Conservation (phyloP, 495 filamentous ascomycete genomes). For the Aspergillus incahuasiensis region DNA sequence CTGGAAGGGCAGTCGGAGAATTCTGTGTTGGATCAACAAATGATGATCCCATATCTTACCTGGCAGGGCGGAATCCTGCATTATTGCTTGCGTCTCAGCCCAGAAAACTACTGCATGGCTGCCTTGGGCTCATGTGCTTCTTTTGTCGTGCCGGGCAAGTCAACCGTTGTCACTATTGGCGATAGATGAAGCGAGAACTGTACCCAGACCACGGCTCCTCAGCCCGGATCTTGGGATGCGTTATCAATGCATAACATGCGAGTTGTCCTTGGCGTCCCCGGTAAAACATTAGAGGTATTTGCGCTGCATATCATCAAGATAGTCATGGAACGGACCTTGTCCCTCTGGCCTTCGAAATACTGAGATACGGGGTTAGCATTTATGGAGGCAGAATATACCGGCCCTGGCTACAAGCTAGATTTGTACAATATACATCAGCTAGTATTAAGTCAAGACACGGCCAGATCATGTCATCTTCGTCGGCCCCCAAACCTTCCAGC, state of each 20-base stretch:
- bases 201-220: neutral
- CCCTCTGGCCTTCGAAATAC: too few species aligned
- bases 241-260: conserved; percentile 2
- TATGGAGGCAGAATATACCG: too few species aligned
- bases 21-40: conserved; percentile 7
- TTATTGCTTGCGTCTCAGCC: conserved; percentile 10
- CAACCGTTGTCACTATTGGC: neutral
- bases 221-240: neutral
- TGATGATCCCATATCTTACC: conserved; percentile 17
- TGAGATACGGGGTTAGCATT: too few species aligned
- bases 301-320: too few species aligned
- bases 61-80: conserved; percentile 19
- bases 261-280: neutral
- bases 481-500: too few species aligned
- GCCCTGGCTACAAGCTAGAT: too few species aligned
- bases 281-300: too few species aligned
- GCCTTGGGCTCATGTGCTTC: neutral
- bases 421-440: too few species aligned
- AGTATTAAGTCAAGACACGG: too few species aligned
- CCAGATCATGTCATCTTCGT: too few species aligned
- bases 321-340: too few species aligned
- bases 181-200: neutral
- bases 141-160: neutral
- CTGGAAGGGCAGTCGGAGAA: neutral
- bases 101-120: too few species aligned